Percentiles rank a stretch among this genome's conserved stretches.
Conservation (phyloP, 2,329 filamentous ascomycete genomes). For the Eutypella sp. region DNA sequence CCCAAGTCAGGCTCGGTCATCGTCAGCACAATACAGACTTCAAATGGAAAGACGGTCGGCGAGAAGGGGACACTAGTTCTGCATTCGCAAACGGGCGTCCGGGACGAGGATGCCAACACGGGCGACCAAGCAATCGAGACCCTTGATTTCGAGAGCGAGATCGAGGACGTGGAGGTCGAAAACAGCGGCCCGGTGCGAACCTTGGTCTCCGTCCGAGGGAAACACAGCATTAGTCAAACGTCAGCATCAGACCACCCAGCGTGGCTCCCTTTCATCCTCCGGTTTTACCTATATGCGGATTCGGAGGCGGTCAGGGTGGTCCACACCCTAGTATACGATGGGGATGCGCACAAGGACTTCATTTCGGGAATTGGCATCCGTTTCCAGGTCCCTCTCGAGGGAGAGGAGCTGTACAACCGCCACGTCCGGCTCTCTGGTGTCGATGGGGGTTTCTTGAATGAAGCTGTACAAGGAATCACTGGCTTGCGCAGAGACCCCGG, state of each 20-base stretch:
- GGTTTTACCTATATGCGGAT: conserved; percentile 55
- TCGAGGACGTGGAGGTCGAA: conserved; percentile 46
- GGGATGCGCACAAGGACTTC: conserved; percentile 43
- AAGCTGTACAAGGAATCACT: conserved; percentile 56
- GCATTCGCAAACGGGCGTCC: conserved; percentile 44
- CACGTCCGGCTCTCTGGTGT: conserved; percentile 53
- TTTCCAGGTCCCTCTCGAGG: conserved; percentile 49
- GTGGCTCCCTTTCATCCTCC: conserved; percentile 50
- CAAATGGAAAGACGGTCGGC: conserved; percentile 37
- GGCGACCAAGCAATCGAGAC: conserved; percentile 31
- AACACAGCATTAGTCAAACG: conserved; percentile 27
- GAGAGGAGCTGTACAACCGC: conserved; percentile 51
- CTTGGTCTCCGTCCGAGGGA: conserved; percentile 41
- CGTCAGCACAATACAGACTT: conserved; percentile 34
- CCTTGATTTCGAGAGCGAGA: conserved; percentile 43
- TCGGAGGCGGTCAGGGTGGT: conserved; percentile 51
- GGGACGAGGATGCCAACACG: conserved; percentile 32
- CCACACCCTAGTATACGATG: conserved; percentile 54
- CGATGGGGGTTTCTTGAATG: conserved; percentile 49
- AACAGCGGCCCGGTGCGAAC: conserved; percentile 36
- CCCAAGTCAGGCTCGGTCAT: conserved; percentile 37
- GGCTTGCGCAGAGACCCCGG: conserved; percentile 54
- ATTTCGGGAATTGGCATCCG: conserved; percentile 49
- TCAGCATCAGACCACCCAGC: conserved; percentile 30
- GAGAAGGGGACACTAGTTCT: conserved; percentile 47